Base-by-base conservation (phyloP, 345 rosid genomes). In the Murraya paniculata region DNA sequence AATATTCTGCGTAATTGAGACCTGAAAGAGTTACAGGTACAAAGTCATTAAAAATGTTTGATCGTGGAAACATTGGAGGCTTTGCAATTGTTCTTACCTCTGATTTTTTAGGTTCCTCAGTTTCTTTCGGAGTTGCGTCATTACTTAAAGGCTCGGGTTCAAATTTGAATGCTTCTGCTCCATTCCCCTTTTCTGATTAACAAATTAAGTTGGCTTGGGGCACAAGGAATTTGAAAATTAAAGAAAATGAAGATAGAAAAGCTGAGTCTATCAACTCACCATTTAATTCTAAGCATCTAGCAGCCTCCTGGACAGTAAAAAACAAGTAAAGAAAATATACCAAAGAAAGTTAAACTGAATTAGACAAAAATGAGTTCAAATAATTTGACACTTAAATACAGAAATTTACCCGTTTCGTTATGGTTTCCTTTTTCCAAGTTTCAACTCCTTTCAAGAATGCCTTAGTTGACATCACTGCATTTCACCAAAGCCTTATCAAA, bases 361-460 rank as follows among this genome's bases (percentile, higher is more conserved):
- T 33, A 64, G 68, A 31, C n/a, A 33, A 18, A 19, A 64, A 64
- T 33, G 22, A 64, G 19, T 31, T 31, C 41, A 64, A 11, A 11
- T 10, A 36, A 36, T 36, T 7, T 36, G 39, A 36, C 39, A 36
- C 9, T 36, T 35, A 41, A 11, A 16, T 41, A 10, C 6, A 31
- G 27, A 55, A 25, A 72, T 33, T 28, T 4, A 86, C 91, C 82
- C 80, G 77, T 41, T 67, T 85, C 16, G 58, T 67, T 21, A 74
- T 77, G 71, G 88, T 85, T 80, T 86, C 89, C 64, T 80, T 85
- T 60, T 85, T 83, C 91, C 91, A 86, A 35, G 88, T 85, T 73
- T 82, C 84, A 56, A 88, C 77, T 35, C 91, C 90, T 79, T 72
- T 89, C 55, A 79, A 39, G 82, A 87, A 87, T 78, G 91, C 79